Evolutionary conservation across 345 rosid species (phyloP), one percentile per base, ranked within the genome.

Genomic region (Firmiana major): DNA sequence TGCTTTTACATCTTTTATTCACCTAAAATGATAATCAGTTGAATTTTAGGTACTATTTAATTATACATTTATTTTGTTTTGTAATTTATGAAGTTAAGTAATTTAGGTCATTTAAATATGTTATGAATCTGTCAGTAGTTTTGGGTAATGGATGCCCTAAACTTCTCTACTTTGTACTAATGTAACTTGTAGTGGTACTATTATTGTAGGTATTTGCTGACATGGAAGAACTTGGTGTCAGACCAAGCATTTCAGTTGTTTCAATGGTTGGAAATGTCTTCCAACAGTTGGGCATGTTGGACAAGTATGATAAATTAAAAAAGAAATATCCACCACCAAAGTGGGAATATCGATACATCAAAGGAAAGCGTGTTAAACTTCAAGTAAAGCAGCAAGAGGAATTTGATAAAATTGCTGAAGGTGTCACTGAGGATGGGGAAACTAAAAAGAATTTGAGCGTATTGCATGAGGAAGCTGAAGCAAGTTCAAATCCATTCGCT

Each of bases 171-270:
- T 15, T 69, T 57, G 21, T 28, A 24, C 75, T 46, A 62, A 45
- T 73, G 9, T 68, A 54, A 73, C 75, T 78, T 17, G 31, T 26
- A 10, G 46, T 2, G 16, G 62, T 69, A 16, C 54, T 71, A 54
- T 49, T 71, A 54, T 49, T 67, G 79, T 64, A 92, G 99, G 82
- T 93, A 81, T 96, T 96, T 86, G 99, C 97, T 62, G 98, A 96
- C 80, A 96, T 96, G 99, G 99, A 93, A 87, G 99, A 96, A 85
- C 97, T 92, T 58, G 92, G 92, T 28, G 85, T 96, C 71, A 84
- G 84, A 71, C 99, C 98, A 9, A 83, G 83, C 74, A 67, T 83
- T 72, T 51, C 97, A 15, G 86, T 86, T 55, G 91, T 93, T 69
- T 65, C 81, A 17, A 91, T 96, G 99, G 79, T 92, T 81, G 99